Evolutionary conservation across 2,329 filamentous ascomycete genomes (phyloP).

Genomic region (Alternaria novae-zelandiae): DNA sequence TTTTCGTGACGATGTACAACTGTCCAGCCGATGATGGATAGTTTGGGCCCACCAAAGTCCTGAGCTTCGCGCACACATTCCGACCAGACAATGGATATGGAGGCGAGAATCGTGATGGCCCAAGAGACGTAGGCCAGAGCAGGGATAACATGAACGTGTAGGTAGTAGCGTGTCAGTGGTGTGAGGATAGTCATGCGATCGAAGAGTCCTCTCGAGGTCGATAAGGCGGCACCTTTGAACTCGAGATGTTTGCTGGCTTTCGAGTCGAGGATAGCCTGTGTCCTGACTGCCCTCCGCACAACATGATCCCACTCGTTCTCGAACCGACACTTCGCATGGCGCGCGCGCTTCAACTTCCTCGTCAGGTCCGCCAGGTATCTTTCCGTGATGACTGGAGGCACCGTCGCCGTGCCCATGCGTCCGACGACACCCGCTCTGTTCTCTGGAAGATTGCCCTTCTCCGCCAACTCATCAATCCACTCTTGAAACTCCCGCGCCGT

Average conservation of each 20-base stretch:
- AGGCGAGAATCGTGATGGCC: constrained; percentile 74
- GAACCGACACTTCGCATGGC: constrained; percentile 83
- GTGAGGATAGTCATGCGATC: constrained; percentile 65
- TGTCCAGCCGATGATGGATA: constrained; percentile 73
- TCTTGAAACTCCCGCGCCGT: constrained; percentile 78
- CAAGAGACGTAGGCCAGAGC: constrained; percentile 69
- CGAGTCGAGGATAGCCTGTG: constrained; percentile 84
- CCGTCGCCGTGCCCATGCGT: constrained; percentile 48
- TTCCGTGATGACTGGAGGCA: constrained; percentile 88
- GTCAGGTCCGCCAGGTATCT: constrained; percentile 92
- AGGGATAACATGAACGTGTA: constrained; percentile 77
- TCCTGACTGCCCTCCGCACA: constrained; percentile 73
- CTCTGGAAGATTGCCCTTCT: constrained; percentile 75
- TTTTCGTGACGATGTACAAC: constrained; percentile 78
- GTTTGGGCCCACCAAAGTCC: constrained; percentile 61
- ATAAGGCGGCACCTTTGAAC: constrained; percentile 64
- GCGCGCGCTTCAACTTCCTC: constrained; percentile 77
- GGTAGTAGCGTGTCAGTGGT: constrained; percentile 80
- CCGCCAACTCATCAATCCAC: constrained; percentile 94
- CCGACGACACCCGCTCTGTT: constrained; percentile 47
- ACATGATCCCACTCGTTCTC: constrained; percentile 84
- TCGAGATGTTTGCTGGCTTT: constrained; percentile 80
- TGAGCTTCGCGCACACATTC: constrained; percentile 84
- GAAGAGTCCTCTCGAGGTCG: constrained; percentile 53
- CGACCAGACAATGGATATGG: constrained; percentile 87